Base-by-base conservation (phyloP, 2,329 filamentous ascomycete genomes). In the Cladosporium sp. region DNA sequence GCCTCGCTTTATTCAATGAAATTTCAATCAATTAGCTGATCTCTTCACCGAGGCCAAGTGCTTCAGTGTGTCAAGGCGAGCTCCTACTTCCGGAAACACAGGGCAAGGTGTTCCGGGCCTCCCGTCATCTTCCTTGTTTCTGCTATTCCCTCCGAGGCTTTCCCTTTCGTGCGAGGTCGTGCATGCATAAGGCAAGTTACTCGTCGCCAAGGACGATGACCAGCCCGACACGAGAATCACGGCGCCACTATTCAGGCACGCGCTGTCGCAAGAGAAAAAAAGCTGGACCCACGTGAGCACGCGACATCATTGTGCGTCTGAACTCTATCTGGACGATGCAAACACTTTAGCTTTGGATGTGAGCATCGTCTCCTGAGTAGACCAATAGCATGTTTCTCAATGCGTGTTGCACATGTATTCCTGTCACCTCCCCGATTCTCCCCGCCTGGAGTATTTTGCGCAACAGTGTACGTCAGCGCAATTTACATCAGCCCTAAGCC, bases 401-500 rank as follows among this genome's bases (percentile, higher is more conserved):
- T 22, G 19, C 5, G n/a, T 43, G 19, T 22, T 43, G n/a, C 19
- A 22, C 19, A 43, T 22, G 25, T 25, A 20, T 9, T 6, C 40
- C 2, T 8, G 19, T 43, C 19, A 11, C 8, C 11, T 38, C 17
- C 11, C 34, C 19, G 19, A 51, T n/a, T 39, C 49, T 51, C 49
- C 49, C 30, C 49, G 49, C 30, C 49, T 20, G 20, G 19, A 39
- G 28, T 19, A 19, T 17, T 20, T 30, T 50, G 28, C 47, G 17
- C 40, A 20, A 30, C 34, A 51, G 20, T n/a, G 15, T 47, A 47
- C 49, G 49, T 39, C 49, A 51, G 34, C 36, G 30, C 34, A 38
- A 51, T 51, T 50, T 37, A 28, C 30, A 51, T 51, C 49, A 51
- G 49, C 49, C 49, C 49, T 51, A 51, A 51, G 39, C 17, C 49